Base-by-base conservation (phyloP, 257 asterid genomes). In the Parsonsia alboflavescens region DNA sequence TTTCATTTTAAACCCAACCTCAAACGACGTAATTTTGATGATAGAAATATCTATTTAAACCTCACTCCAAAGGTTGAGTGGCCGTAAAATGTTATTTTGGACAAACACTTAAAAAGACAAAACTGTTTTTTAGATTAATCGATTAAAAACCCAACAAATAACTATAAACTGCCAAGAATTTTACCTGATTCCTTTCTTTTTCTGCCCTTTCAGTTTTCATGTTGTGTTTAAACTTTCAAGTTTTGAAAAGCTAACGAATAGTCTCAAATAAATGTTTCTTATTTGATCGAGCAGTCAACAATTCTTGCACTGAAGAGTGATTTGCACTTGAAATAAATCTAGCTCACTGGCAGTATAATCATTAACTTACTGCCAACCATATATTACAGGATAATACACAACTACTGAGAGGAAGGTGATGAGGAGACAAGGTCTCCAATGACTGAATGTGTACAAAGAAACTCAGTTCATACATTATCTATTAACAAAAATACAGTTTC, bases 401-500 rank as follows among this genome's bases (percentile, higher is more conserved):
- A 21, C 26, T 19, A 46, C 6, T 13, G 19, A 33, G 49, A 10
- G 5, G 26, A 24, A 6, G 19, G 5, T 30, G 21, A 7, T 2
- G 0, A 61, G 28, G 52, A 39, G n/a, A 36, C 45, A 59, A 71
- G 26, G 39, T 62, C 8, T 70, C 42, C 7, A 50, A 58, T 24
- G 58, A 30, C 59, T 10, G 36, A 72, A 72, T 63, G 46, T 63
- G 46, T 30, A 48, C 58, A 33, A 33, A 42, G 9, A 75, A 67
- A 56, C 67, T 39, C 59, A 39, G 44, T 42, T 53, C 57, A 46
- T 17, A 30, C 13, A 19, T 16, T 3, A 56, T 57, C 48, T 44
- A 54, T 56, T 41, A 21, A 61, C 82, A 71, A 72, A 57, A 78
- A 41, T 58, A 78, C 82, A 78, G 26, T 70, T 48, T 28, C 12